A percentile compares a stretch with the other conserved stretches of the same genome.
phyloP scores from a whole-genome alignment of 2,329 filamentous ascomycete species.

The Clonostachys sp. region DNA sequence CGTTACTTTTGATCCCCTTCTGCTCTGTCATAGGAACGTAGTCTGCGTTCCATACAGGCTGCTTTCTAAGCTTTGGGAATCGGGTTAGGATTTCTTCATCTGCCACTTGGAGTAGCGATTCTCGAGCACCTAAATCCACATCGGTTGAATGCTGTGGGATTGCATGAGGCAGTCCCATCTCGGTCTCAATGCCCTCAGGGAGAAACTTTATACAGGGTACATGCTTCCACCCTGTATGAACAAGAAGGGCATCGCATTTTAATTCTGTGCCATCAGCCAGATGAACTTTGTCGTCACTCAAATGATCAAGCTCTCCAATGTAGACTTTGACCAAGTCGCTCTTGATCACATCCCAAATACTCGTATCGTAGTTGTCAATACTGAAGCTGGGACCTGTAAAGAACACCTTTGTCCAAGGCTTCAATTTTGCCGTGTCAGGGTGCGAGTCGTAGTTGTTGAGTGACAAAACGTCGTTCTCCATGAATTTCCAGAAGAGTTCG shows the following conservation, averaged over 20 bases:
- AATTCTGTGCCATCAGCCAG: slow-evolving; percentile 30
- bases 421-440: slow-evolving; percentile 29
- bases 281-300: slow-evolving; percentile 30
- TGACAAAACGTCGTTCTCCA: slow-evolving; percentile 39
- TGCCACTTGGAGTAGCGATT: slow-evolving; percentile 5
- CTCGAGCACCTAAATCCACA: slow-evolving; percentile 2
- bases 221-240: slow-evolving; percentile 47
- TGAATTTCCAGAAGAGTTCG: slow-evolving; percentile 40
- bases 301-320: slow-evolving; percentile 35
- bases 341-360: slow-evolving; percentile 41
- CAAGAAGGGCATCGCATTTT: slow-evolving; percentile 39
- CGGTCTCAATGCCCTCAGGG: slow-evolving; percentile 2
- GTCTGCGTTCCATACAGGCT: slow-evolving; percentile 10
- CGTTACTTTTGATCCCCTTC: neutral
- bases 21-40: slow-evolving; percentile 2
- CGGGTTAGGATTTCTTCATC: slow-evolving; percentile 9
- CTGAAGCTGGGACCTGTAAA: slow-evolving; percentile 46
- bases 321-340: slow-evolving; percentile 41
- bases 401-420: slow-evolving; percentile 27
- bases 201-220: slow-evolving; percentile 36
- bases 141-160: slow-evolving; percentile 2
- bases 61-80: slow-evolving; percentile 11
- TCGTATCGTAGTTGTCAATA: slow-evolving; percentile 47
- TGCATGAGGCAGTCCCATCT: slow-evolving; percentile 6
- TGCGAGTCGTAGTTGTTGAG: slow-evolving; percentile 39